Evolutionary conservation across 495 filamentous ascomycete genomes (phyloP).

Genomic region (Penicillium waksmanii): DNA sequence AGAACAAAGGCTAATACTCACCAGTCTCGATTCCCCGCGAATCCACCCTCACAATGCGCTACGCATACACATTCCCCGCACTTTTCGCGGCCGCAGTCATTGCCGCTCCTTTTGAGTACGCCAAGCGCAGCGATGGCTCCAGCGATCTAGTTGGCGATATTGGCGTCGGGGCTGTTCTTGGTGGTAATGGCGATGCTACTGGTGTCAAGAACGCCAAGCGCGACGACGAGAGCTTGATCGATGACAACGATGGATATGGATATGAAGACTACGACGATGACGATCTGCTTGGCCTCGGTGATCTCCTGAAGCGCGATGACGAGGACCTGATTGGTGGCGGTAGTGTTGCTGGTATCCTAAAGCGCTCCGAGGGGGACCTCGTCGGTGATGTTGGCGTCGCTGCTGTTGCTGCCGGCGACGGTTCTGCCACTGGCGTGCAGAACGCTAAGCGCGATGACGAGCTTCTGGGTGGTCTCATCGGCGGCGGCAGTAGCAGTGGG

Average conservation of each 20-base stretch:
- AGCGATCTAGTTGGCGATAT: no score
- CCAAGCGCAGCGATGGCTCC: neutral
- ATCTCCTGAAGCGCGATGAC: neutral
- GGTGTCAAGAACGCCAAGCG: slow-evolving; percentile 15
- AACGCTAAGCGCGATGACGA: neutral
- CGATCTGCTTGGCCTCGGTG: neutral
- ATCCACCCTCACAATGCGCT: neutral
- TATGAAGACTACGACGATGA: neutral
- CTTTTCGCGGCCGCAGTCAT: slow-evolving; percentile 12
- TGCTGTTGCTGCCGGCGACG: neutral
- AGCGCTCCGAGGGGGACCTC: neutral
- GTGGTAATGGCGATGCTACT: neutral
- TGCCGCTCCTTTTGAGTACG: slow-evolving; percentile 6
- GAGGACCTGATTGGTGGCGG: neutral
- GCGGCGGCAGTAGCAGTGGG: no score
- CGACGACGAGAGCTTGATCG: neutral
- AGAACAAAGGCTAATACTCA: neutral
- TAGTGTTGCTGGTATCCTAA: neutral
- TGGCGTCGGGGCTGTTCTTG: no score
- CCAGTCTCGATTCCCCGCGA: neutral
- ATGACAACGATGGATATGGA: neutral
- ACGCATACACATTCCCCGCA: slow-evolving; percentile 10
- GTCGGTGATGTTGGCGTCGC: neutral
- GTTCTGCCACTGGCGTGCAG: neutral
- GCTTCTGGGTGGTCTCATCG: no score